A percentile compares a stretch with the other conserved stretches of the same genome.
Evolutionary conservation across 768 basidiomycete species (phyloP).

Genomic region (Hygrophoropsis aurantiaca): DNA sequence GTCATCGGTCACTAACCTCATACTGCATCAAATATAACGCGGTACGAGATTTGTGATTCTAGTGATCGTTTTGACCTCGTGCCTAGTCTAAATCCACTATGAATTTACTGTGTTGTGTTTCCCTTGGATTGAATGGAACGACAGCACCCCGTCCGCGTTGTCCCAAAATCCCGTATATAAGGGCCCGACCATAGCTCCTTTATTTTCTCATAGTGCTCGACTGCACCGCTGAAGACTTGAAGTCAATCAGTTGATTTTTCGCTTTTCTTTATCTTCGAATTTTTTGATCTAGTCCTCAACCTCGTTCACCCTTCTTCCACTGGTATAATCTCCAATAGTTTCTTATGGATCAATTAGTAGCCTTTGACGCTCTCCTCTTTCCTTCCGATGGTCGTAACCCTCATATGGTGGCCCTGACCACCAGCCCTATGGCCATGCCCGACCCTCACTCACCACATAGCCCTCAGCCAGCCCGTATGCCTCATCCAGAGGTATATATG

Average conservation of each 20-base stretch:
- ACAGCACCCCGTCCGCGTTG: constrained; percentile 43
- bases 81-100: constrained; percentile 26
- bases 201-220: constrained; percentile 18
- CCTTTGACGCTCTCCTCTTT: constrained; percentile 74
- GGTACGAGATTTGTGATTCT: constrained; percentile 10
- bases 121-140: constrained; percentile 20
- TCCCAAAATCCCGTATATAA: constrained; percentile 28
- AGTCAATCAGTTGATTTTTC: constrained; percentile 10
- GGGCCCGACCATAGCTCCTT: constrained; percentile 16
- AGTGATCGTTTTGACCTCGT: constrained; percentile 36
- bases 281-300: constrained; percentile 6
- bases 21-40: too few species aligned
- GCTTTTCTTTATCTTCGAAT: constrained; percentile 17
- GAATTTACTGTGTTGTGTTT: constrained; percentile 24
- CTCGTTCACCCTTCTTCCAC: constrained; percentile 12
- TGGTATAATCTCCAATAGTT: constrained; percentile 12
- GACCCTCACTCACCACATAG: constrained; percentile 46
- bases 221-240: constrained; percentile 18
- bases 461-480: constrained; percentile 57
- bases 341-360: constrained; percentile 61
- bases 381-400: constrained; percentile 78
- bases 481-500: constrained; percentile 85
- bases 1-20: too few species aligned
- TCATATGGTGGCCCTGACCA: constrained; percentile 71
- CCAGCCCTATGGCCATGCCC: constrained; percentile 52